Evolutionary conservation across 164 flowering plant species (phyloP).

Genomic region (Annona squamosa): DNA sequence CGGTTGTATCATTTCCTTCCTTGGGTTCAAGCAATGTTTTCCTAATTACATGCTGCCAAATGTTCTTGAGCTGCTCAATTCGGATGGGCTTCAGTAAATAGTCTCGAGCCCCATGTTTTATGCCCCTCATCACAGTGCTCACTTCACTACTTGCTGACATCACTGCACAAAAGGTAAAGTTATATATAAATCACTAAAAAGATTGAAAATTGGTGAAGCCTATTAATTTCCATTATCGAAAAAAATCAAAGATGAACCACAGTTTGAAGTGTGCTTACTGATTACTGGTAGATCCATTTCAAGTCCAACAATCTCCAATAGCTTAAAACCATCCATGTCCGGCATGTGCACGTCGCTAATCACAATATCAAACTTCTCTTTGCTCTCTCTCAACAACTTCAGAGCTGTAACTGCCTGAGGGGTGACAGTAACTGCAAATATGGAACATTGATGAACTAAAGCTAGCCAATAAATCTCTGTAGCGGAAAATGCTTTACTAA

Average conservation of each 20-base stretch:
- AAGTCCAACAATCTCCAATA: slow-evolving; percentile 32
- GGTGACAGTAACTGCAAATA: slow-evolving; percentile 30
- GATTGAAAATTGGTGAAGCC: background rate
- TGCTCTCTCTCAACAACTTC: slow-evolving; percentile 27
- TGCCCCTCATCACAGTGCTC: slow-evolving; percentile 29
- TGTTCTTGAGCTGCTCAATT: slow-evolving; percentile 27
- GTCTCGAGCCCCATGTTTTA: slow-evolving; percentile 33
- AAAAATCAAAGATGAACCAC: background rate
- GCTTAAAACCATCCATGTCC: slow-evolving; percentile 42
- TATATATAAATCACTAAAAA: background rate
- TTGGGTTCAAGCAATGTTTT: slow-evolving; percentile 11
- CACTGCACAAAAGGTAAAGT: slow-evolving; percentile 19
- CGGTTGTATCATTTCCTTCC: background rate
- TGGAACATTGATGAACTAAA: background rate
- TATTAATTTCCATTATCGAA: background rate
- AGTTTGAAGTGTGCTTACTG: slow-evolving; percentile 21
- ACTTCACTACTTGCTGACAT: slow-evolving; percentile 21
- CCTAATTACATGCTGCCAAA: slow-evolving; percentile 43
- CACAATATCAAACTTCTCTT: slow-evolving; percentile 34
- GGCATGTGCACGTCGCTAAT: slow-evolving; percentile 35
- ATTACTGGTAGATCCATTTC: slow-evolving; percentile 50
- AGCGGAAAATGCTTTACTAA: background rate
- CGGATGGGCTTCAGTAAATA: slow-evolving; percentile 32
- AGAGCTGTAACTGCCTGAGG: slow-evolving; percentile 25
- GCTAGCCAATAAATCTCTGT: background rate